Percentiles rank a stretch among this genome's conserved stretches.
Conservation (phyloP, 345 rosid genomes). For the Hibiscus trionum region DNA sequence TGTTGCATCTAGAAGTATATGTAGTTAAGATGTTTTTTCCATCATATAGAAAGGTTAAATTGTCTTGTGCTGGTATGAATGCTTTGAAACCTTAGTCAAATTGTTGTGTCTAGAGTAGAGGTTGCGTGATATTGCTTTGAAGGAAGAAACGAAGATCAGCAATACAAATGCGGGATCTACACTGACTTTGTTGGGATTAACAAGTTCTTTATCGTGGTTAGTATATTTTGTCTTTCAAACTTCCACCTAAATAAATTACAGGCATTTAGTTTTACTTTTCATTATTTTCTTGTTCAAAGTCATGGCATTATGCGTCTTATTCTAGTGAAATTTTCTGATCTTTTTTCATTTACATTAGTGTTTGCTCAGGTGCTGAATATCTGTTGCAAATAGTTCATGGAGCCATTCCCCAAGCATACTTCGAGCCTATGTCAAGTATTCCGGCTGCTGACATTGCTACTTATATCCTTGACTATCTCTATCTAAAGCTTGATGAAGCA, state of each 20-base stretch:
- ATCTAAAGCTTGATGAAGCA: conserved; percentile 63
- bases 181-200: conserved; percentile 78
- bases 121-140: conserved; percentile 69
- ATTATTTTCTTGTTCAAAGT: not conserved
- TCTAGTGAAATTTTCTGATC: conserved; percentile 28
- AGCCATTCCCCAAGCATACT: conserved; percentile 53
- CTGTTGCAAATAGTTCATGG: conserved; percentile 62
- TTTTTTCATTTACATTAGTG: conserved; percentile 30
- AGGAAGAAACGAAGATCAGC: conserved; percentile 63
- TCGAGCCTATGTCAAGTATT: conserved; percentile 42
- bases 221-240: conserved; percentile 7
- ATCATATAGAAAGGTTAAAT: not conserved
- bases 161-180: conserved; percentile 31
- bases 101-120: conserved; percentile 35
- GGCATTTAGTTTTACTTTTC: not conserved
- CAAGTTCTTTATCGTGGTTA: conserved; percentile 70
- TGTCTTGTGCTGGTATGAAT: not conserved
- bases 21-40: not conserved
- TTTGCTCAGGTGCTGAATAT: conserved; percentile 65
- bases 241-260: not conserved
- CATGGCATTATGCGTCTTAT: conserved; percentile 2
- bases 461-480: conserved; percentile 74
- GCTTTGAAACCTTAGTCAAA: not conserved
- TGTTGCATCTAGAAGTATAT: not conserved
- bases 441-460: conserved; percentile 55